A percentile compares a stretch with the other conserved stretches of the same genome.
phyloP scores from a whole-genome alignment of 768 basidiomycete genomes.

The Agaricus subrufescens region DNA sequence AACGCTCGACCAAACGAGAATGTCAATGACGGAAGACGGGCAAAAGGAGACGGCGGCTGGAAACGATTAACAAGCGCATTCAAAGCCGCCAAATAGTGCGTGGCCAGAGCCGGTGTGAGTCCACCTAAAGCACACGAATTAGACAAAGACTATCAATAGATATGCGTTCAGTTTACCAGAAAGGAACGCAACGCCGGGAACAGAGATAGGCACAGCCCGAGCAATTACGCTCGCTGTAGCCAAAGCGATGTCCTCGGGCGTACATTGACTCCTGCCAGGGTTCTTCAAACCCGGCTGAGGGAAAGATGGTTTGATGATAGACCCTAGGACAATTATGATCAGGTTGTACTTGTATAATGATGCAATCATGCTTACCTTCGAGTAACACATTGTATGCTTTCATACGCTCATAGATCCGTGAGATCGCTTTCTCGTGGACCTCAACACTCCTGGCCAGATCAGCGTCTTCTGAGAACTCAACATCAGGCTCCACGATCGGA shows the following conservation, averaged over 20 bases:
- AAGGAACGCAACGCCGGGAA: conserved; percentile 46
- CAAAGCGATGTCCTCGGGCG: conserved; percentile 37
- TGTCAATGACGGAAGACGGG: conserved; percentile 36
- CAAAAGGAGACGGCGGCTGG: conserved; percentile 27
- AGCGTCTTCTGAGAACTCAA: conserved; percentile 45
- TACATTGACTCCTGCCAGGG: conserved; percentile 28
- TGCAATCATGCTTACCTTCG: conserved; percentile 28
- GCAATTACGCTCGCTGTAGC: conserved; percentile 42
- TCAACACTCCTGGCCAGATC: conserved; percentile 39
- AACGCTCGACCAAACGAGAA: conserved; percentile 49
- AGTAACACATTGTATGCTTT: conserved; percentile 41
- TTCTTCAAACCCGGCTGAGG: conserved; percentile 44
- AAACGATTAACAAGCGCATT: conserved; percentile 33
- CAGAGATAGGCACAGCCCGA: conserved; percentile 39
- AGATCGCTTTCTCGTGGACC: conserved; percentile 41
- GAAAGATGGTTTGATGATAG: conserved; percentile 49
- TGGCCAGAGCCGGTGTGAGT: conserved; percentile 34
- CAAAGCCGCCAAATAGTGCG: conserved; percentile 34
- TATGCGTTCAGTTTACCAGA: conserved; percentile 30
- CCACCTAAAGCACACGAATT: conserved; percentile 27
- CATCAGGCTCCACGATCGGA: conserved; percentile 51
- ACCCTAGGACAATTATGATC: conserved; percentile 24
- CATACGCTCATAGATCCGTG: conserved; percentile 41
- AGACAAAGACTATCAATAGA: background rate
- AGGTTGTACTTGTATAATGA: background rate